Evolutionary conservation across 140 eudicot genomes (phyloP), one percentile per base, ranked within the genome.

Genomic region (Cichorium intybus): DNA sequence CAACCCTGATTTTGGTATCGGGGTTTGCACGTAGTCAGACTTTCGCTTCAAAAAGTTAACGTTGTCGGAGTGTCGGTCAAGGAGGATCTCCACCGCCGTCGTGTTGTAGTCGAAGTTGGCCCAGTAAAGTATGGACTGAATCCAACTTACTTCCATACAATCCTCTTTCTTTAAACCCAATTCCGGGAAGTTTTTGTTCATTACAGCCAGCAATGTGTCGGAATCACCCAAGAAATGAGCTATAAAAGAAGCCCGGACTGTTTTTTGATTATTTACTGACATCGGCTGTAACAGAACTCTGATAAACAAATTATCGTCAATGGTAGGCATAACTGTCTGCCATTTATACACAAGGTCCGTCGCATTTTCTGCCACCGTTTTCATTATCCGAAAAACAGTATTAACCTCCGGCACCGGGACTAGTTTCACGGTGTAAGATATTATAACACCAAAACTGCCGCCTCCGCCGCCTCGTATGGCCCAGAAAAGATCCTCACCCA

Each of bases 401-500:
- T 64, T 77, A 7, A 52, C 50, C 10, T 23, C 69, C 2, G 84
- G 81, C 39, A 75, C 81, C 7, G 60, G 23, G 6, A 79, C 84
- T 18, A 79, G 27, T 39, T 70, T 69, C 18, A 79, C 35, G 6
- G 79, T 79, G 70, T 35, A 70, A 0, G 84, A 72, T 21, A 79
- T 12, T 18, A 79, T 64, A 4, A 79, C 81, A 33, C 84, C 77
- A 0, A 79, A 79, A 55, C 84, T 79, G 10, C 62, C 52, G 1
- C 80, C 84, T 0, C 84, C 74, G 5, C 77, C 84, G 10, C 84
- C 84, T 0, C 73, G 79, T 3, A 79, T 74, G 10, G 80, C 84
- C 80, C 80, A 79, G 18, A 78, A 78, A 39, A 73, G 75, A 68
- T 78, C 83, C 55, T 78, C 83, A 7, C 73, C 83, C 83, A 78